phyloP scores from a whole-genome alignment of 345 rosid genomes.

The Arabidopsis thaliana region TAIR10.1 NC_003070.9:3266001-3266500 shows the following conservation, averaged over 20 bases:
- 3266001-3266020: slow-evolving; percentile 19
- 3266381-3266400: background rate
- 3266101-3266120: slow-evolving; percentile 90
- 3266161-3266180: slow-evolving; percentile 63
- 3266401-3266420: background rate
- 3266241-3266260: slow-evolving; percentile 66
- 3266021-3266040: slow-evolving; percentile 59
- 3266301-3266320: background rate
- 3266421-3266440: background rate
- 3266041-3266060: slow-evolving; percentile 69
- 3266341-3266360: background rate
- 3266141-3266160: slow-evolving; percentile 91
- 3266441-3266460: background rate
- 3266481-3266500: background rate
- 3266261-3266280: slow-evolving; percentile 89
- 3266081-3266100: slow-evolving; percentile 95
- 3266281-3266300: slow-evolving; percentile 76
- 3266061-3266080: slow-evolving; percentile 50
- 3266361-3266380: background rate
- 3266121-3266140: slow-evolving; percentile 84
- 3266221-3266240: slow-evolving; percentile 72
- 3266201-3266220: slow-evolving; percentile 78
- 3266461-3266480: background rate
- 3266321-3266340: background rate
- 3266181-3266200: slow-evolving; percentile 71